Evolutionary conservation across 2,329 filamentous ascomycete species (phyloP), one percentile per base, ranked within the genome.

Genomic region (Sporothrix variecibatus): DNA sequence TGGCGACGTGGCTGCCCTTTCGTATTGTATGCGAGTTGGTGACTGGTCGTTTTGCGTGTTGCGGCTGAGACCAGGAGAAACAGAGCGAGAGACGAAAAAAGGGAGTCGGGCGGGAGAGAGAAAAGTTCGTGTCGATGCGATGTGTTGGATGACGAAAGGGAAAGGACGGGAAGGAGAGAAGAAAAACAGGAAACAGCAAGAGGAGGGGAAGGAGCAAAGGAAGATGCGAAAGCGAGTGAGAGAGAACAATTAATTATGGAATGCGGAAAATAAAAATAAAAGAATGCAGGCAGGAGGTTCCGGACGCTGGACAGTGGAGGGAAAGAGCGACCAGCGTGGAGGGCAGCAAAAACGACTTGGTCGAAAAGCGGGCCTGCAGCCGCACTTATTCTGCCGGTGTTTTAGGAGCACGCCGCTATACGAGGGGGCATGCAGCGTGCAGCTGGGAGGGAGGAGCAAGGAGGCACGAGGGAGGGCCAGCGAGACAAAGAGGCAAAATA

Each of bases 321-420:
- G 71, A 62, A 58, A 53, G 69, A 68, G 34, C 62, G 62, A n/a
- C 23, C 23, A 51, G 20, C 23, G 17, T 51, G 68, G 43, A 71
- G 69, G 53, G 23, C 20, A n/a, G n/a, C 53, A 26, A 26, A 28
- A 70, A 23, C 15, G 65, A 46, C 40, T 38, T 65, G 43, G 56
- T 26, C 26, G n/a, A 65, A 73, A 73, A 73, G 65, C 40, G 72
- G 72, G 40, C 53, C 53, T 64, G 43, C 64, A 71, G 71, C 56
- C 65, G 67, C 74, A 72, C 74, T 71, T 73, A 53, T 73, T 73
- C 74, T 73, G 60, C 60, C 58, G 58, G 74, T 34, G 71, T 73
- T 73, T 73, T 40, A 60, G 67, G 67, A 60, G 70, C n/a, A 28
- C n/a, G 69, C 58, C 67, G 67, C 58, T 43, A 75, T 73, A 74